Conservation (phyloP, 2,329 filamentous ascomycete species). For the Cladobotryum protrusum region DNA sequence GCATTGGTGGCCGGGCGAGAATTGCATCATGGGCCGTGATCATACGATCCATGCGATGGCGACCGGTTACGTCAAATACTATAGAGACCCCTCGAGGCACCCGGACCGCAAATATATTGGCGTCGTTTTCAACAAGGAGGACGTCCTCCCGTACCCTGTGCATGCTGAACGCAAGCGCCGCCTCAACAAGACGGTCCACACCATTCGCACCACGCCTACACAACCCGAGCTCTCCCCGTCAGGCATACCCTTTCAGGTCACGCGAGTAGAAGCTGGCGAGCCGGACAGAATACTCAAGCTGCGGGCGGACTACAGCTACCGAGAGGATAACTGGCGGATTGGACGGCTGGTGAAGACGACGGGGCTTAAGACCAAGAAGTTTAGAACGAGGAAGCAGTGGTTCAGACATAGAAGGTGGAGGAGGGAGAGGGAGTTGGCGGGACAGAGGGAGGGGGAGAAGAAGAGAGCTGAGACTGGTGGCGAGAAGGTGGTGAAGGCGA, state of each 20-base stretch:
- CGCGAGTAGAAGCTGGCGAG: constrained; percentile 35
- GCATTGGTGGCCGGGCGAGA: constrained; percentile 91
- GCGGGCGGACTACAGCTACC: constrained; percentile 50
- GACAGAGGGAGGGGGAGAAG: constrained; percentile 33
- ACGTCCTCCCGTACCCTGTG: constrained; percentile 68
- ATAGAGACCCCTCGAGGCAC: constrained; percentile 76
- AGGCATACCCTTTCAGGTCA: constrained; percentile 43
- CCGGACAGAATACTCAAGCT: constrained; percentile 45
- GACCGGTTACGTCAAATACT: constrained; percentile 92
- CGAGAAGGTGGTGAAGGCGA: constrained; percentile 25
- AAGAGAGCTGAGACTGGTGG: constrained; percentile 28
- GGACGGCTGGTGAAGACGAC: constrained; percentile 49
- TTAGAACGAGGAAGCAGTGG: constrained; percentile 44
- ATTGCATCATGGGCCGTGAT: constrained; percentile 89
- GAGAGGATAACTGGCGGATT: constrained; percentile 55
- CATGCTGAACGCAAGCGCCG: constrained; percentile 69
- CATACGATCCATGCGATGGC: constrained; percentile 89
- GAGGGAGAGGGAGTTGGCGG: constrained; percentile 35
- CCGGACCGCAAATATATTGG: constrained; percentile 92
- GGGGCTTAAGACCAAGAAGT: constrained; percentile 42
- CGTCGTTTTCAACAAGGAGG: constrained; percentile 76
- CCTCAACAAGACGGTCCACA: constrained; percentile 62
- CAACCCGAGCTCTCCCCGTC: constrained; percentile 40
- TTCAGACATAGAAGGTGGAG: constrained; percentile 40
- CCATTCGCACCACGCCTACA: constrained; percentile 34